These are phyloP conservation scores for Mucor piriformis DNA, from an alignment of 371 early-diverging fungal species.

Conservation along the genomic window DNA sequence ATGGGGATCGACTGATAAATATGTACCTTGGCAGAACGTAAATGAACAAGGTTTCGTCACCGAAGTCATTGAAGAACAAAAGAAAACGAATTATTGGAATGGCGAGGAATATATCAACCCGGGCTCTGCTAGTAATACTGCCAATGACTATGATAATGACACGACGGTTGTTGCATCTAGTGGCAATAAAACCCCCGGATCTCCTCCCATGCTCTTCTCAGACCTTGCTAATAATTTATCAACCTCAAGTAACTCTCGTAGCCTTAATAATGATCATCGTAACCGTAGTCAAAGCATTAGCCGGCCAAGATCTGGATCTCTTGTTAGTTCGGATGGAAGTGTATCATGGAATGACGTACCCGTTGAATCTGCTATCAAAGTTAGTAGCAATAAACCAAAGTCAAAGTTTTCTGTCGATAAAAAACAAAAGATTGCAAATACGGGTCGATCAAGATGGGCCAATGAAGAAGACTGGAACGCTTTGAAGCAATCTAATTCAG, in stretches of 20 bases:
- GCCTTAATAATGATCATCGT: background rate
- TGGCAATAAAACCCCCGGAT: no score
- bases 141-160: background rate
- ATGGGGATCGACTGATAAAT: constrained; percentile 36
- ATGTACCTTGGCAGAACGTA: constrained; percentile 41
- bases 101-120: background rate
- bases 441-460: background rate
- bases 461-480: background rate
- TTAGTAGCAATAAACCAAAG: background rate
- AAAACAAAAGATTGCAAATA: background rate
- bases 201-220: background rate
- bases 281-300: background rate
- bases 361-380: background rate
- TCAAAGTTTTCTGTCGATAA: background rate
- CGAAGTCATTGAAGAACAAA: constrained; percentile 43
- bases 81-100: constrained; percentile 38
- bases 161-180: no score
- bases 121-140: background rate
- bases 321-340: constrained; percentile 15
- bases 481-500: background rate
- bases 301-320: background rate
- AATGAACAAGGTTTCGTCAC: constrained; percentile 40
- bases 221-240: background rate
- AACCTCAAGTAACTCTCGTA: background rate
- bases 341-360: constrained; percentile 7